Evolutionary conservation across 2,329 filamentous ascomycete species (phyloP), one percentile per base, ranked within the genome.

Genomic region (Alternaria panax): DNA sequence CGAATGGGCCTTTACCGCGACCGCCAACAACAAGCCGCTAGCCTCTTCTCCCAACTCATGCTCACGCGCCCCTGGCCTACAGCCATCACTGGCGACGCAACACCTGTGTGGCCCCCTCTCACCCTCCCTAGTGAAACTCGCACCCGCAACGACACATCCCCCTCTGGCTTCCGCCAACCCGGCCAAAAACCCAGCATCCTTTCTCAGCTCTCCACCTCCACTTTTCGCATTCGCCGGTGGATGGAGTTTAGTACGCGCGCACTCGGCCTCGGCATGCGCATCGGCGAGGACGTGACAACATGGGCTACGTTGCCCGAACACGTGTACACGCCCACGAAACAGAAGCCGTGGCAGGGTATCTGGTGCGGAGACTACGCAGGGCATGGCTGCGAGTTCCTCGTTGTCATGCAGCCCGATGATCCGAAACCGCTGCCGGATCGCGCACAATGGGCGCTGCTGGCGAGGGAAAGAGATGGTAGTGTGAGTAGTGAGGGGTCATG

Each of bases 301-400:
- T 89, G 87, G 68, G 92, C 90, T 0, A 96, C 93, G 0, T 81
- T 98, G 1, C 88, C 92, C 42, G 86, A 88, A 3, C 80, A 80
- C 3, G 78, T 90, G n/a, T 97, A 96, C 74, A 95, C 88, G 0
- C 92, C 94, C 0, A 96, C 93, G 0, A 75, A 80, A 9, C 84
- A 88, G 54, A 94, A 93, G 74, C 93, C 93, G 0, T 97, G 89
- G 82, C 88, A 92, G 63, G 94, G 94, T 0, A 92, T 99, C 28
- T 98, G 92, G 91, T 90, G 93, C 16, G 93, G 93, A 0, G 93
- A 97, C 75, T 97, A 97, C 71, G 90, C 88, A 25, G 88, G 87
- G 0, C 93, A 98, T 69, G 93, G 93, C 1, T 93, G 90, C 75
- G 94, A 98, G 76, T 97, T 97, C 56, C 73, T 98, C 5, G 82